These are phyloP conservation scores for Leptosphaerulina australis DNA, from an alignment of 2,329 filamentous ascomycete genomes.

Conservation along the genomic window DNA sequence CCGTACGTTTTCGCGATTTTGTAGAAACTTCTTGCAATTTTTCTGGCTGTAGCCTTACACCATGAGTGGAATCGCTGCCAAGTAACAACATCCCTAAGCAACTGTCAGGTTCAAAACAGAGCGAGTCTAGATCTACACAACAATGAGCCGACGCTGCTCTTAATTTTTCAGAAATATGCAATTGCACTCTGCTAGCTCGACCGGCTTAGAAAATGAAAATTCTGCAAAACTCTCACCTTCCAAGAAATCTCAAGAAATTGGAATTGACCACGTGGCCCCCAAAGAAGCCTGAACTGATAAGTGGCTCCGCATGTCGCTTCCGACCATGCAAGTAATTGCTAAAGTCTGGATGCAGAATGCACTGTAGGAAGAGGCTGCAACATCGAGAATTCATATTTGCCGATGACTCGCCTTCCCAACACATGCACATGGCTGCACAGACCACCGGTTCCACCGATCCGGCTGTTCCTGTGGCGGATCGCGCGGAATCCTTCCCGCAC, in stretches of 20 bases:
- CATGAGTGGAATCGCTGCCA: no score
- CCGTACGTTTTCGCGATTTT: background rate
- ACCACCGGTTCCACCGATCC: conserved; percentile 11
- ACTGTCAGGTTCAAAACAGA: no score
- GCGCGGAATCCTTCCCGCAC: conserved; percentile 9
- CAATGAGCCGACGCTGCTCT: background rate
- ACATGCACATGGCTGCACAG: conserved; percentile 4
- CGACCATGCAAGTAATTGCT: background rate
- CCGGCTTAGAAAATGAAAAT: background rate
- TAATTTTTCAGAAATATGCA: background rate
- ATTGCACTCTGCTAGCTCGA: background rate
- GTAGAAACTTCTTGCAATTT: background rate
- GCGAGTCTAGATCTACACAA: background rate
- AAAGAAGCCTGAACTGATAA: background rate
- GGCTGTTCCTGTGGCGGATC: conserved; percentile 4
- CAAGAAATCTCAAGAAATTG: background rate
- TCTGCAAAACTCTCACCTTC: background rate
- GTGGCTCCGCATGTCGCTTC: background rate
- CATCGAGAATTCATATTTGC: conserved; percentile 5
- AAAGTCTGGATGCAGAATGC: conserved; percentile 4
- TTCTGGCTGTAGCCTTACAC: background rate
- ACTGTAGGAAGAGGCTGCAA: background rate
- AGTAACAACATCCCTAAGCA: no score
- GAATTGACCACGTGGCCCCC: background rate
- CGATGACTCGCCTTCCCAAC: conserved; percentile 3